These are phyloP conservation scores for Phytophthora tentaculata DNA, from an alignment of 352 stramenopile species.

Conservation along the genomic window DNA sequence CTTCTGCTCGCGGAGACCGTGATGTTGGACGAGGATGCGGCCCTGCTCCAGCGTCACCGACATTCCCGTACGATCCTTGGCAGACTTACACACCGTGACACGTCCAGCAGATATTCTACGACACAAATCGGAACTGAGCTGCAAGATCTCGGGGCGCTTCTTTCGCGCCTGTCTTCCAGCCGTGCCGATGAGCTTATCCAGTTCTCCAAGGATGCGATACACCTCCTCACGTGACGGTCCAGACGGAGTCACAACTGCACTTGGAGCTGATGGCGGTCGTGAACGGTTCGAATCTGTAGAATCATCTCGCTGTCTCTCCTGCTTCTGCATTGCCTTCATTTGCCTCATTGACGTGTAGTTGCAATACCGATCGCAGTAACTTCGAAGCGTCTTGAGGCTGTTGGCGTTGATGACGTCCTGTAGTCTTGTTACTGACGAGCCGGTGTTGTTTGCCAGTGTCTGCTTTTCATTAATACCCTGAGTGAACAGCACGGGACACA, in stretches of 20 bases:
- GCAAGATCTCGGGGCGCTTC: constrained; percentile 88
- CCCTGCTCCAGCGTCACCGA: constrained; percentile 96
- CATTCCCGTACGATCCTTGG: constrained; percentile 98
- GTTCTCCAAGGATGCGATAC: constrained; percentile 52
- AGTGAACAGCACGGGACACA: constrained; percentile 81
- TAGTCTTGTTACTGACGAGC: constrained; percentile 73
- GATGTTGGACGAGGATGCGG: constrained; percentile 83
- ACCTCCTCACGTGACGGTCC: constrained; percentile 62
- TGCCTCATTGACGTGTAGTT: constrained; percentile 66
- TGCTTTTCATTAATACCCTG: constrained; percentile 95
- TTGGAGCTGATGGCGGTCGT: constrained; percentile 5
- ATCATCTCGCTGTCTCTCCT: constrained; percentile 21
- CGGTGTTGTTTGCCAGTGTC: constrained; percentile 91
- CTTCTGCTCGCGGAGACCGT: constrained; percentile 74
- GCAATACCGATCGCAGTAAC: constrained; percentile 81
- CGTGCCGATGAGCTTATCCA: constrained; percentile 77
- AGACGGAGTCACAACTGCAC: constrained; percentile 3
- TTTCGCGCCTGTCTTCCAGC: constrained; percentile 72
- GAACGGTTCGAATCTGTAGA: constrained; percentile 15
- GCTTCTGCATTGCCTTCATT: constrained; percentile 37
- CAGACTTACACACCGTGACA: constrained; percentile 96
- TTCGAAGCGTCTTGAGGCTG: constrained; percentile 69
- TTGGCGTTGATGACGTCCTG: constrained; percentile 87
- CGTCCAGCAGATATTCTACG: constrained; percentile 86
- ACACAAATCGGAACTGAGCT: constrained; percentile 84